Evolutionary conservation across 1,139 yeast species (phyloP).

Genomic region (Suhomyces bokatorum): DNA sequence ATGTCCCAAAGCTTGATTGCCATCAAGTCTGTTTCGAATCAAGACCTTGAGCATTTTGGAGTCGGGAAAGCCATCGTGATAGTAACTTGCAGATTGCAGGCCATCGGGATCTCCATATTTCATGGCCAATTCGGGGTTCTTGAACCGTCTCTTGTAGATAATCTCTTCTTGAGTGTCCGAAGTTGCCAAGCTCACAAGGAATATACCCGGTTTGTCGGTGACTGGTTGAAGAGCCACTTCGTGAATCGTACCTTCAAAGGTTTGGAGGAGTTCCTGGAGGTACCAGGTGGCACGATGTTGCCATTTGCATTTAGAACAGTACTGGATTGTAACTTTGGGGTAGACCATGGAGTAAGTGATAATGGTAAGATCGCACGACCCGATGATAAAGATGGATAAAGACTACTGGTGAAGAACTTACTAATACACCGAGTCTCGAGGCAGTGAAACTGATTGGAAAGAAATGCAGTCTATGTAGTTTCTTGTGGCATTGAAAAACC

Average conservation of each 20-base stretch:
- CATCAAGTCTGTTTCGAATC: slow-evolving; percentile 33
- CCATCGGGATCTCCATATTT: slow-evolving; percentile 22
- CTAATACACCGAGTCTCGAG: too few relatives aligned
- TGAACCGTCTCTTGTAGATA: slow-evolving; percentile 41
- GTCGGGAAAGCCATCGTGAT: slow-evolving; percentile 50
- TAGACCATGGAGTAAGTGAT: not conserved
- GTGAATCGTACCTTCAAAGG: slow-evolving; percentile 39
- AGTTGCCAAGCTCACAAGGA: slow-evolving; percentile 28
- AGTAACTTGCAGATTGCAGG: slow-evolving; percentile 31
- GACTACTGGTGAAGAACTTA: slow-evolving; percentile 1
- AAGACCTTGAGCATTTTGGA: slow-evolving; percentile 42
- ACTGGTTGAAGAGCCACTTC: slow-evolving; percentile 44
- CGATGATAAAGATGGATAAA: not conserved
- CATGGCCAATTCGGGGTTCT: slow-evolving; percentile 25
- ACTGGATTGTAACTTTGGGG: slow-evolving; percentile 40
- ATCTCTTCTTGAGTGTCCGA: slow-evolving; percentile 17
- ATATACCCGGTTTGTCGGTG: slow-evolving; percentile 40
- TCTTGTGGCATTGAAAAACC: too few relatives aligned
- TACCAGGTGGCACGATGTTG: slow-evolving; percentile 52
- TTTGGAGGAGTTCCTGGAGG: slow-evolving; percentile 44
- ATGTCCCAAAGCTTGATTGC: slow-evolving; percentile 32
- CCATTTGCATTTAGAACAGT: slow-evolving; percentile 50
- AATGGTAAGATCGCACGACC: slow-evolving; percentile 2
- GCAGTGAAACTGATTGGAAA: too few relatives aligned
- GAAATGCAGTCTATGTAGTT: too few relatives aligned